A percentile compares a stretch with the other conserved stretches of the same genome.
phyloP scores from a whole-genome alignment of 2,329 filamentous ascomycete genomes.

The Fusarium armeniacum region DNA sequence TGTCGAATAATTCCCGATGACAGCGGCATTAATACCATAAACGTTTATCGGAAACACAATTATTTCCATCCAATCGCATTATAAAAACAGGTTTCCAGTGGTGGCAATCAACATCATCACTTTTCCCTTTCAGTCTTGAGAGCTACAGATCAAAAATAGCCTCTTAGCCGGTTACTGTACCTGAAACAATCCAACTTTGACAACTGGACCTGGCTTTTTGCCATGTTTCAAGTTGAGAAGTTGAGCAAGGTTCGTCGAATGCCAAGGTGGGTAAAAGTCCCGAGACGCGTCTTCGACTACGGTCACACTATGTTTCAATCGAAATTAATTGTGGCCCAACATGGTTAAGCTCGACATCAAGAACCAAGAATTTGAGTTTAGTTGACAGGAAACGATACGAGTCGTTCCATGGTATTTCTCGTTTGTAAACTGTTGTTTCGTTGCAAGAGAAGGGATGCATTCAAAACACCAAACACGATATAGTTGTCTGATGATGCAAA shows the following conservation, averaged over 20 bases:
- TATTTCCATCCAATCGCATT: not conserved
- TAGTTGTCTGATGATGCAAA: not conserved
- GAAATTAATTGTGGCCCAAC: conserved; percentile 19
- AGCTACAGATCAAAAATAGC: conserved; percentile 8
- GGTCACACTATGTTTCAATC: conserved; percentile 11
- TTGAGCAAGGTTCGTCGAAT: not conserved
- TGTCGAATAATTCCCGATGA: not conserved
- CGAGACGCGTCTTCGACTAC: not conserved
- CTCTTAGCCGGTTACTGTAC: conserved; percentile 9
- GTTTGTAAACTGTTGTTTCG: conserved; percentile 1
- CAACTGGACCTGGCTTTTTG: conserved; percentile 4
- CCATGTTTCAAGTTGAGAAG: conserved; percentile 20
- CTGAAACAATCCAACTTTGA: conserved; percentile 19
- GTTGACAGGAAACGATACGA: not conserved
- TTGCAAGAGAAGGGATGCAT: not conserved
- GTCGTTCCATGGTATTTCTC: not conserved
- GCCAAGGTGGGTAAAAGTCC: conserved; percentile 10
- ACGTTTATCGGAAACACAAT: not conserved
- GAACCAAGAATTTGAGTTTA: not conserved
- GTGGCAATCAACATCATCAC: not conserved
- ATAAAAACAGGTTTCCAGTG: not conserved
- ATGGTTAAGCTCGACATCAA: not conserved
- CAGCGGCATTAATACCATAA: not conserved
- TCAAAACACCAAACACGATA: not conserved
- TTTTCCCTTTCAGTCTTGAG: not conserved